These are phyloP conservation scores for Copromyces sp. DNA, from an alignment of 495 filamentous ascomycete species.

Conservation along the genomic window DNA sequence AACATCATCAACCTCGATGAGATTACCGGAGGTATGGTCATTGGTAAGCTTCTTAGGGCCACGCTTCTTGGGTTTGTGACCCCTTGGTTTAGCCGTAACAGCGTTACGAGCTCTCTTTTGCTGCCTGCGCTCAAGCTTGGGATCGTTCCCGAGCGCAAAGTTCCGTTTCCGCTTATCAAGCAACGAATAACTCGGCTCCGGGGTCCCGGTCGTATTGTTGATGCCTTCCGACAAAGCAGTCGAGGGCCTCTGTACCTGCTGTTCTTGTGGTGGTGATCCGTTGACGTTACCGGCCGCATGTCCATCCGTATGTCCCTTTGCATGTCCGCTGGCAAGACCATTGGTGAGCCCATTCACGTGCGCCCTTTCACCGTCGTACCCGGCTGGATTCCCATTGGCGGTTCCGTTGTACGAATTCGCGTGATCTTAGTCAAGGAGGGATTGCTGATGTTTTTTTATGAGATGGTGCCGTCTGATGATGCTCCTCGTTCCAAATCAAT, in stretches of 20 bases:
- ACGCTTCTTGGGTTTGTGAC: constrained; percentile 11
- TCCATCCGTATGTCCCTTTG: no score
- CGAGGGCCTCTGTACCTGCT: constrained; percentile 23
- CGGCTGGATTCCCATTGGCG: background rate
- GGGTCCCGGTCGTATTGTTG: constrained; percentile 19
- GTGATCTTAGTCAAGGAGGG: background rate
- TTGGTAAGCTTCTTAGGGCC: background rate
- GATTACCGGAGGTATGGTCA: no score
- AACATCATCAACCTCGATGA: no score
- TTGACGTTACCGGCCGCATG: background rate
- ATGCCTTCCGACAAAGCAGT: constrained; percentile 22
- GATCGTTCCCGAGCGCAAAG: constrained; percentile 27
- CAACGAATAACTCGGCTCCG: constrained; percentile 25
- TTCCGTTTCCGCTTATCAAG: constrained; percentile 28
- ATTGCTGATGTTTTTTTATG: background rate
- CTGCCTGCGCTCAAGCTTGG: constrained; percentile 16
- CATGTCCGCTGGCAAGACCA: no score
- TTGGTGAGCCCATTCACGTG: background rate
- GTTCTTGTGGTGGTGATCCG: constrained; percentile 4
- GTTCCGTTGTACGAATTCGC: background rate
- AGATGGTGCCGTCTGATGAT: background rate
- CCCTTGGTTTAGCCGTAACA: constrained; percentile 1
- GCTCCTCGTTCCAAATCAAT: background rate
- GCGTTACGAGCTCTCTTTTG: constrained; percentile 11
- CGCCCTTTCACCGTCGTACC: background rate